Base-by-base conservation (phyloP, 306 rosid genomes). In the Vicia sativa region DNA sequence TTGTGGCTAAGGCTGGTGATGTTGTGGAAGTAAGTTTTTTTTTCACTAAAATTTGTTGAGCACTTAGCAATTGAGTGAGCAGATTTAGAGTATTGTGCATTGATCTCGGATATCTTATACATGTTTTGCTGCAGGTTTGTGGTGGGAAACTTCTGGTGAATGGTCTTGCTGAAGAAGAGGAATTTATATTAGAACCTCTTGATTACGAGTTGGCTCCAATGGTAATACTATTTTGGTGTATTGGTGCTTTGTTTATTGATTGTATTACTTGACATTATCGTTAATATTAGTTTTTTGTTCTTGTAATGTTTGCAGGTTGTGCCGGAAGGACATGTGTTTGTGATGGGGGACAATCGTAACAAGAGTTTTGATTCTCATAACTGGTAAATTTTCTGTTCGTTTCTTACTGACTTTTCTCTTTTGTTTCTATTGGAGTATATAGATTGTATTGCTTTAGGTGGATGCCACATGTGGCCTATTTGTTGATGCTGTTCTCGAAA, bases 1-100 rank as follows among this genome's bases (percentile, higher is more conserved):
- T 93, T 57, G 99, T 93, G 58, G 99, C 99, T 18, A 88, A 82
- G 80, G 97, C 91, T 70, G 99, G 99, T 62, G 99, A 93, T 59
- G 59, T 25, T 68, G 96, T 93, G 55, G 92, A 90, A 70, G 99
- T 90, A 77, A 78, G 85, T 7, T 6, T 53, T 41, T 12, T 18
- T 21, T 19, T 50, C 1, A 0, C 16, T 55, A 5, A 28, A 31
- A n/a, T 49, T 4, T 45, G 59, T 50, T 48, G 31, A 44, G 21
- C 23, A 14, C 68, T 68, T 48, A 44, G 9, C 21, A 43, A 68
- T 57, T 43, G 7, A 62, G 39, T 43, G 7, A 62, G 39, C 10
- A 13, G 1, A 43, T 55, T 52, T 7, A 5, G 59, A 9, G 31
- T 67, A 14, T 41, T 38, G 37, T 41, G 37, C 11, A 38, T 37